phyloP scores from a whole-genome alignment of 2,329 filamentous ascomycete genomes.

The Magnaporthiopsis incrustans region DNA sequence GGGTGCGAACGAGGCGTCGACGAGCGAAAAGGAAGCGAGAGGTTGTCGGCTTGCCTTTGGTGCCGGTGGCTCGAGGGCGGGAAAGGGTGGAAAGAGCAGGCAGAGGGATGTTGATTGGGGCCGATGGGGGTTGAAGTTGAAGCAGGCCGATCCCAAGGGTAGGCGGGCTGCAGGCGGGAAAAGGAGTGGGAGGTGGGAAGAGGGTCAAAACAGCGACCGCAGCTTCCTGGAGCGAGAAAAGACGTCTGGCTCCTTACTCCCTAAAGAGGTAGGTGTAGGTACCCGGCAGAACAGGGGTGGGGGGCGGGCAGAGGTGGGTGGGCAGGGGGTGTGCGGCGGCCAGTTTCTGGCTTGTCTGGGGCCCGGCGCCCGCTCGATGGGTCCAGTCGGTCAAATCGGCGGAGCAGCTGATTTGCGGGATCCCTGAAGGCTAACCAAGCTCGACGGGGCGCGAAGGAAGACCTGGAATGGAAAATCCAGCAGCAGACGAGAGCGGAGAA shows the following conservation, averaged over 20 bases:
- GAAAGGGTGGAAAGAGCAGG: background rate
- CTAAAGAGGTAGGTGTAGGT: background rate
- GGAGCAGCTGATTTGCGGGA: background rate
- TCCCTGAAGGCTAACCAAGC: background rate
- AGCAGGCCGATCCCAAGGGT: background rate
- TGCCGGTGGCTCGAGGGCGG: background rate
- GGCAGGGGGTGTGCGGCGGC: background rate
- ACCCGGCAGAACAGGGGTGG: background rate
- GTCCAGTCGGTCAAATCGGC: background rate
- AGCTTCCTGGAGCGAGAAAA: background rate
- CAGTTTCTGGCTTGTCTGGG: background rate
- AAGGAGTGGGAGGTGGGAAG: background rate
- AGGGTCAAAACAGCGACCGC: conserved; percentile 1
- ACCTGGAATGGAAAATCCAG: too few species aligned
- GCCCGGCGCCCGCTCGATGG: background rate
- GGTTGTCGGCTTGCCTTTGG: background rate
- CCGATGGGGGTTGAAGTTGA: conserved; percentile 1
- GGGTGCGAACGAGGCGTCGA: background rate
- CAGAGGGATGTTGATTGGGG: background rate
- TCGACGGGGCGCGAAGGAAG: background rate
- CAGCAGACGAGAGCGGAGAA: too few species aligned
- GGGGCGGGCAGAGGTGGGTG: background rate
- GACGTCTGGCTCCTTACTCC: background rate
- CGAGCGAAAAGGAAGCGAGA: background rate
- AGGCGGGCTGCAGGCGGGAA: background rate